Base-by-base conservation (phyloP, 768 basidiomycete species). In the Trametes maxima region DNA sequence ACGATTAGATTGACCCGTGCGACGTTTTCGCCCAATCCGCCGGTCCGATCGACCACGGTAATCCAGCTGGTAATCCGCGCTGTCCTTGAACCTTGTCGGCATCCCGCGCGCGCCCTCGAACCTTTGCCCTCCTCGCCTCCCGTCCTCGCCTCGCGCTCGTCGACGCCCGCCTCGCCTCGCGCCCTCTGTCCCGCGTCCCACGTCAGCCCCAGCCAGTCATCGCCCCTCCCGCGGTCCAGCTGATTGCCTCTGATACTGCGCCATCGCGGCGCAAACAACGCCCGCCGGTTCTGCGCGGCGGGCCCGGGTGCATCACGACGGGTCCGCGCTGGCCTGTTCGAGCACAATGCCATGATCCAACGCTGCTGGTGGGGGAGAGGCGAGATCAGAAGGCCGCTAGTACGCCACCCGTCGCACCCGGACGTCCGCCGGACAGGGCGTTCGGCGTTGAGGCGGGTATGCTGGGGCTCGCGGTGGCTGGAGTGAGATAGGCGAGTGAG, bases 371-470 rank as follows among this genome's bases (percentile, higher is more conserved):
- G 44, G 19, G 37, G 19, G 24, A 39, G 40, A 19, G 33, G 17
- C 28, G 22, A 43, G 39, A 66, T 66, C 65, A 60, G 65, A 66
- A 66, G 5, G 33, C 3, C 52, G 25, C 43, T 54, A 54, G 52
- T 46, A 58, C 59, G 65, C 65, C 65, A 60, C 62, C 61, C 42
- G 54, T 59, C 62, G 62, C 65, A 37, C 47, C 60, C 65, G 65
- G 54, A 46, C 16, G 24, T 39, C 14, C 36, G 46, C 49, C 42
- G 50, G 43, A 56, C 55, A 19, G 40, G 45, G 5, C 37, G 21
- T 25, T 24, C 16, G 39, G 21, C 6, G 40, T 19, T 8, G 39
- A 28, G 24, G 50, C 19, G 22, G 22, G 21, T 47, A 25, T 3
- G 49, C 21, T 39, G 28, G 42, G 22, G 14, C 5, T 14, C 3